These are phyloP conservation scores for Gossypium anomalum DNA, from an alignment of 345 rosid genomes.

Conservation along the genomic window DNA sequence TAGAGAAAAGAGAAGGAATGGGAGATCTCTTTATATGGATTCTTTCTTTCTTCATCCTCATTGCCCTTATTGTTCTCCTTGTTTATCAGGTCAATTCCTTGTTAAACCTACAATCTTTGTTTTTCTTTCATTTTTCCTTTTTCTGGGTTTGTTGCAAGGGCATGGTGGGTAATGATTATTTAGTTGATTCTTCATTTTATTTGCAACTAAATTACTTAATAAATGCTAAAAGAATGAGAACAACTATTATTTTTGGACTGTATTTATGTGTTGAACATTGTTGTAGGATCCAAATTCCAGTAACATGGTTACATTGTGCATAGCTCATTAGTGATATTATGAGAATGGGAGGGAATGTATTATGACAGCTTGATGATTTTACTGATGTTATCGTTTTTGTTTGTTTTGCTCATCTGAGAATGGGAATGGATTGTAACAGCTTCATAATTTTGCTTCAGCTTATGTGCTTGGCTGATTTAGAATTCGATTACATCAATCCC, in stretches of 20 bases:
- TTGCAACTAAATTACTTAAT: not conserved
- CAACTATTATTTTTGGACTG: no score
- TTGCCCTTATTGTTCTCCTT: constrained; percentile 61
- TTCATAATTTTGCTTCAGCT: constrained; percentile 40
- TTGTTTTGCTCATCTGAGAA: no score
- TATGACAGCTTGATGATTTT: no score
- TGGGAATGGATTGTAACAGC: not conserved
- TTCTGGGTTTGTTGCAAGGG: not conserved
- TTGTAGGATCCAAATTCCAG: no score
- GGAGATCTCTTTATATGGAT: constrained; percentile 80
- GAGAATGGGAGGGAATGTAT: no score
- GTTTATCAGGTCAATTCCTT: constrained; percentile 64
- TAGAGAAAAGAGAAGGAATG: constrained; percentile 34
- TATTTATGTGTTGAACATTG: no score
- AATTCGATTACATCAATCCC: constrained; percentile 71
- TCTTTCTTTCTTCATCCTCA: constrained; percentile 74
- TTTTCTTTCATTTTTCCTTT: not conserved
- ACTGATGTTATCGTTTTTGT: no score
- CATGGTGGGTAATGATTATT: not conserved
- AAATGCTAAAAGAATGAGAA: not conserved
- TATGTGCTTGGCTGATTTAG: constrained; percentile 66
- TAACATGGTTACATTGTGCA: no score
- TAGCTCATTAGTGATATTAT: no score
- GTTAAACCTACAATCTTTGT: constrained; percentile 6
- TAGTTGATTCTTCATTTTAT: not conserved